Conservation (phyloP, 2,329 filamentous ascomycete genomes). For the Arthroderma uncinatum region DNA sequence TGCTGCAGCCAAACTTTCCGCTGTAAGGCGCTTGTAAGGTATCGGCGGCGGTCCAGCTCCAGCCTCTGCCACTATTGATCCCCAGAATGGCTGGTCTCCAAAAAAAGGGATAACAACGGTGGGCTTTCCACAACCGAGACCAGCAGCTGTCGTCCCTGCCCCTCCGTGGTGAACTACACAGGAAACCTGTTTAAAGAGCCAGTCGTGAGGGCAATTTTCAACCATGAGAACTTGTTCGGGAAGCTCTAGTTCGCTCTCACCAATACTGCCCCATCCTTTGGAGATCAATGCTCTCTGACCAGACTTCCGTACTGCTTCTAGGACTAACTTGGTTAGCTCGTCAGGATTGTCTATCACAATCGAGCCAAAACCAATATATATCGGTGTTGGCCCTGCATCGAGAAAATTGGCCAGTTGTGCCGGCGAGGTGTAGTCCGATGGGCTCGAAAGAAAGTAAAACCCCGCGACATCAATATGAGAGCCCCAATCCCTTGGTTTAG, state of each 20-base stretch:
- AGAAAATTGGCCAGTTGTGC: constrained; percentile 57
- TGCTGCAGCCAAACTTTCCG: constrained; percentile 53
- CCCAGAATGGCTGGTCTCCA: constrained; percentile 76
- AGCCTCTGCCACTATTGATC: constrained; percentile 60
- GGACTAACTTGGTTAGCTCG: constrained; percentile 58
- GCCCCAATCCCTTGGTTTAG: constrained; percentile 67
- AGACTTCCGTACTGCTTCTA: constrained; percentile 55
- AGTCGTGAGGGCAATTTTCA: constrained; percentile 78
- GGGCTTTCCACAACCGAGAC: constrained; percentile 67
- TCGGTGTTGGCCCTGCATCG: constrained; percentile 55
- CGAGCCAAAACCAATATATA: constrained; percentile 75
- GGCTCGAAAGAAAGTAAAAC: constrained; percentile 63
- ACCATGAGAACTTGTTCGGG: constrained; percentile 72
- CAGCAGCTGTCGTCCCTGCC: constrained; percentile 76
- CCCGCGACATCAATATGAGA: constrained; percentile 60
- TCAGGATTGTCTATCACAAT: constrained; percentile 71
- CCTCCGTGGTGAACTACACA: constrained; percentile 81
- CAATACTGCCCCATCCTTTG: constrained; percentile 79
- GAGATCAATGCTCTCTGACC: constrained; percentile 71
- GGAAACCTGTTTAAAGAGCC: constrained; percentile 71
- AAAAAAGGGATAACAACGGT: constrained; percentile 82
- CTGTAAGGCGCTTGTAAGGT: constrained; percentile 55
- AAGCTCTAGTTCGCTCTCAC: constrained; percentile 56
- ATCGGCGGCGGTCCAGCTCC: constrained; percentile 62
- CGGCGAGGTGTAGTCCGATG: constrained; percentile 54